Evolutionary conservation across 768 basidiomycete species (phyloP).

Genomic region (Paxillus involutus): DNA sequence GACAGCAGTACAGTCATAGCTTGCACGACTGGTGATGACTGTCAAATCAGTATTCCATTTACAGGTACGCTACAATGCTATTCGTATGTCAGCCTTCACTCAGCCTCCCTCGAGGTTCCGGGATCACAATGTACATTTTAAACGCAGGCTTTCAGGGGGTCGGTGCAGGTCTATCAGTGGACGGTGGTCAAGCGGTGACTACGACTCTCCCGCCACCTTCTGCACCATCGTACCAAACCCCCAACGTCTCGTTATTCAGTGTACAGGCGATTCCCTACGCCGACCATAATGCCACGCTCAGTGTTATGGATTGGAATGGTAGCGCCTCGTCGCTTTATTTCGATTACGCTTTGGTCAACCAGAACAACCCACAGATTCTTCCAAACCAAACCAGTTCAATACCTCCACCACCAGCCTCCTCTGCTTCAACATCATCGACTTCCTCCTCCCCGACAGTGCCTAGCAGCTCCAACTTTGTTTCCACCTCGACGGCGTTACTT

Average conservation of each 20-base stretch:
- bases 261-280: neutral
- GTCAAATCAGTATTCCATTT: neutral
- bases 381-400: neutral
- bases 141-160: slow-evolving; percentile 3
- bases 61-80: neutral
- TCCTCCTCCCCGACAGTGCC: neutral
- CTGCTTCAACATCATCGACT: neutral
- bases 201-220: neutral
- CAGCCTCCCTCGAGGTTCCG: neutral
- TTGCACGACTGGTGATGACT: neutral
- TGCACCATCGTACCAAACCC: neutral
- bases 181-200: neutral
- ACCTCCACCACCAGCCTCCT: too few relatives aligned
- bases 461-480: neutral
- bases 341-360: slow-evolving; percentile 2
- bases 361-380: neutral
- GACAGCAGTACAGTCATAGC: neutral
- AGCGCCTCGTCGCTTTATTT: neutral
- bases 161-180: neutral
- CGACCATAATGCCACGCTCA: neutral
- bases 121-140: slow-evolving; percentile 1
- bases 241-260: slow-evolving; percentile 1
- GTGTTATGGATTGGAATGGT: slow-evolving; percentile 3
- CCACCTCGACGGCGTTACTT: neutral
- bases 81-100: neutral